Percentiles rank a stretch among this genome's conserved stretches.
These are phyloP conservation scores for Yamadazyma blattariae DNA, from an alignment of 1,139 yeast genomes.

Conservation along the genomic window DNA sequence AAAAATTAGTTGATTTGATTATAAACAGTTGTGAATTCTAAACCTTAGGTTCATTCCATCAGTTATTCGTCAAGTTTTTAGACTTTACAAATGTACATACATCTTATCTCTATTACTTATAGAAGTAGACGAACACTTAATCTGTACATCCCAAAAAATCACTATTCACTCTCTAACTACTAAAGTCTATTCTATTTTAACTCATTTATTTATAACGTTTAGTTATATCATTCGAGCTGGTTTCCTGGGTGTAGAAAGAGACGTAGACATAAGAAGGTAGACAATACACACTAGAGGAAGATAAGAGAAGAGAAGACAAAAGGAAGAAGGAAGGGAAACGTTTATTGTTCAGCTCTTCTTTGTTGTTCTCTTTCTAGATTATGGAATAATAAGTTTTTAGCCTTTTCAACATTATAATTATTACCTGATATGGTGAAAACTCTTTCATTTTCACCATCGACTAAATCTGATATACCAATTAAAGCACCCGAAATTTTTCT, in stretches of 20 bases:
- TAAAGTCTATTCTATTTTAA: too few relatives aligned
- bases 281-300: not conserved
- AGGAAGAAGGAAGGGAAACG: not conserved
- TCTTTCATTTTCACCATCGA: constrained; percentile 63
- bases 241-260: too few relatives aligned
- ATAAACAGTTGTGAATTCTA: constrained; percentile 43
- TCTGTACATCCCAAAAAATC: too few relatives aligned
- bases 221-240: too few relatives aligned
- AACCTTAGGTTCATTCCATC: not conserved
- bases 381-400: constrained; percentile 63
- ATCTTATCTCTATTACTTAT: too few relatives aligned
- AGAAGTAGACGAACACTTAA: too few relatives aligned
- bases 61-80: too few relatives aligned
- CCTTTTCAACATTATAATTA: constrained; percentile 62
- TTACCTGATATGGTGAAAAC: constrained; percentile 73
- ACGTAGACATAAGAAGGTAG: too few relatives aligned
- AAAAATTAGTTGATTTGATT: constrained; percentile 52
- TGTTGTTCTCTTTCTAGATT: constrained; percentile 77
- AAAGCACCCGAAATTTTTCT: constrained; percentile 78
- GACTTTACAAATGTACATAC: too few relatives aligned
- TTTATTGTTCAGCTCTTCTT: constrained; percentile 47
- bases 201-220: too few relatives aligned
- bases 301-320: not conserved
- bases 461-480: constrained; percentile 74
- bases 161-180: too few relatives aligned